Evolutionary conservation across 371 early-diverging fungal genomes (phyloP).

Genomic region (Gilbertella persicaria): DNA sequence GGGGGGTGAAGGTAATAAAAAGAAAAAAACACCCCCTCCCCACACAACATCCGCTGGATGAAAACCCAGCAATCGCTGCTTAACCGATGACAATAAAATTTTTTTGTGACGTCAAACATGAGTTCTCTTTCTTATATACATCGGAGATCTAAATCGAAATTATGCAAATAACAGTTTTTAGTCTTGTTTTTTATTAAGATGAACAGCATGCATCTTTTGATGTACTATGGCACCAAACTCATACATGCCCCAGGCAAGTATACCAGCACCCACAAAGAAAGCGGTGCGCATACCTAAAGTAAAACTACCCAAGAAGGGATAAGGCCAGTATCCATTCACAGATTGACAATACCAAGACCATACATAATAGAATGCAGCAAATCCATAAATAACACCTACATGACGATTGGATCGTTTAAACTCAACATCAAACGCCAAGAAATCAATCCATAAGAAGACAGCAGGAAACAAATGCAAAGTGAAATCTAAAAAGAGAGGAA

Average conservation of each 20-base stretch:
- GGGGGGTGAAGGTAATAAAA: slow-evolving; percentile 15
- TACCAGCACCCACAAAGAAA: slow-evolving; percentile 36
- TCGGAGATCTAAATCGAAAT: too few relatives aligned
- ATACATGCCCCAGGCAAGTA: slow-evolving; percentile 41
- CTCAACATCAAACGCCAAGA: slow-evolving; percentile 39
- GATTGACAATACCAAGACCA: slow-evolving; percentile 46
- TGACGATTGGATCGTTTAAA: slow-evolving; percentile 40
- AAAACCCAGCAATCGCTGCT: too few relatives aligned
- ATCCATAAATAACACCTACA: slow-evolving; percentile 33
- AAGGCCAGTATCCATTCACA: slow-evolving; percentile 42
- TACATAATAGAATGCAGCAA: slow-evolving; percentile 28
- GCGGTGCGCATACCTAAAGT: slow-evolving; percentile 16
- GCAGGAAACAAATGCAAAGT: slow-evolving; percentile 48
- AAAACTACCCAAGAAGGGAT: slow-evolving; percentile 45
- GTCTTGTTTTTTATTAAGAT: too few relatives aligned
- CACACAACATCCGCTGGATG: too few relatives aligned
- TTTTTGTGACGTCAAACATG: too few relatives aligned
- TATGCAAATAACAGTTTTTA: too few relatives aligned
- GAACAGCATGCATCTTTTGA: slow-evolving; percentile 8
- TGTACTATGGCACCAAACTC: slow-evolving; percentile 36
- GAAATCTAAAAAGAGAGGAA: slow-evolving; percentile 36
- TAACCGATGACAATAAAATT: too few relatives aligned
- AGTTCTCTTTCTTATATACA: too few relatives aligned
- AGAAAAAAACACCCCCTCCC: too few relatives aligned
- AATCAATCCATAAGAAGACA: slow-evolving; percentile 44